Conservation (phyloP, 352 stramenopile species). For the Globisporangium abappressorium region DNA sequence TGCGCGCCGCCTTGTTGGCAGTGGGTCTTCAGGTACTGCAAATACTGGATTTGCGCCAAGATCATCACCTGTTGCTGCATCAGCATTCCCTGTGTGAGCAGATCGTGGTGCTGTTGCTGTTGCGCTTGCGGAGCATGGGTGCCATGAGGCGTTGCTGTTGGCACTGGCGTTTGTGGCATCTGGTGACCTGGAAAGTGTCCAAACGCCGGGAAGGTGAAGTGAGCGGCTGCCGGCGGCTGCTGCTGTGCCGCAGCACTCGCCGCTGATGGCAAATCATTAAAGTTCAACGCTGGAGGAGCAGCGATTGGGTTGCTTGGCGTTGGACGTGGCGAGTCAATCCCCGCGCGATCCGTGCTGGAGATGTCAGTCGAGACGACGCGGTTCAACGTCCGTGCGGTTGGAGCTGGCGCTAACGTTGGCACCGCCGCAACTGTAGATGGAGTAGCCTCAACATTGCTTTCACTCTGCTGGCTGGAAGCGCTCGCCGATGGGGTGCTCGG, state of each 20-base stretch:
- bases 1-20: conserved; percentile 20
- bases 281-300: background rate
- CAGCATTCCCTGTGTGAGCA: conserved; percentile 60
- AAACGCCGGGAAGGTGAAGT: conserved; percentile 12
- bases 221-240: background rate
- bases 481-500: conserved; percentile 18
- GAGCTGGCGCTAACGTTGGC: background rate
- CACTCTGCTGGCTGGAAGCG: background rate
- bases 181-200: conserved; percentile 16
- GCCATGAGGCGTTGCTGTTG: conserved; percentile 1
- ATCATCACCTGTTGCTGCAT: conserved; percentile 81
- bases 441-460: background rate
- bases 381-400: conserved; percentile 3
- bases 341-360: conserved; percentile 1
- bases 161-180: conserved; percentile 5
- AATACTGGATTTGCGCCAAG: conserved; percentile 77
- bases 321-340: conserved; percentile 16
- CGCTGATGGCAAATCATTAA: background rate
- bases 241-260: conserved; percentile 9
- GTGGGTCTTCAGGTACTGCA: conserved; percentile 65
- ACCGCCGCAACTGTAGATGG: background rate
- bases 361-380: conserved; percentile 3
- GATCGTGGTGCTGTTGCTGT: conserved; percentile 32
- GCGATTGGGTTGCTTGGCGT: background rate
- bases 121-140: background rate